Evolutionary conservation across 768 basidiomycete species (phyloP), one percentile per base, ranked within the genome.

Genomic region (Tulasnella sp.): DNA sequence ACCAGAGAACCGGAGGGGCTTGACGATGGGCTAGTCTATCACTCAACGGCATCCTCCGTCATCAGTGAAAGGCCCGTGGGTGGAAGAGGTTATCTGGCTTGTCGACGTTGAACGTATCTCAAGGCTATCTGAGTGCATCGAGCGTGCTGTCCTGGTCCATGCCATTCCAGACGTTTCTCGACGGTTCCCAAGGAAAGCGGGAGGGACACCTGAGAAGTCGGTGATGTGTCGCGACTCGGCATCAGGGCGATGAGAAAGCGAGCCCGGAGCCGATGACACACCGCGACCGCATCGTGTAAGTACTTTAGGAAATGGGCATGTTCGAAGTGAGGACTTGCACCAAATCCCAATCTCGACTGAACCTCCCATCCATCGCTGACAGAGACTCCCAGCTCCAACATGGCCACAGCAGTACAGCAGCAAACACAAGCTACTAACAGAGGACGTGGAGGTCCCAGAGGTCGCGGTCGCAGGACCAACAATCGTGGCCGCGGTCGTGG

Each of bases 401-500:
- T 69, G 64, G 64, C 64, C 34, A 69, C 64, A 69, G 28, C 64
- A 69, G 64, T 69, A 69, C 64, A 69, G 18, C 64, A 69, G 28
- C 64, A 69, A 28, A 24, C 64, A 20, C 74, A 75, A 42, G 31
- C 74, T 42, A 75, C 74, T 34, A 75, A 75, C 74, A 75, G 74
- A 75, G 77, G 77, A 41, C 77, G 77, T 41, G 60, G 60, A 37
- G 77, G 58, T 41, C 14, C 37, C 12, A 60, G 60, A 42, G 42
- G 60, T 78, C 41, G 34, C 44, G 64, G 77, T n/a, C 77, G 77
- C 20, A 50, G 77, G 28, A 42, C 40, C 60, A 34, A 69, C 31
- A 78, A 60, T 41, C 77, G 77, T 31, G 77, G 77, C 28, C 74
- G 74, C 0, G 77, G 77, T 20, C 77, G 77, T 78, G 77, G 77